These are phyloP conservation scores for Coemansia furcata DNA, from an alignment of 192 early-diverging fungal genomes.

Conservation along the genomic window DNA sequence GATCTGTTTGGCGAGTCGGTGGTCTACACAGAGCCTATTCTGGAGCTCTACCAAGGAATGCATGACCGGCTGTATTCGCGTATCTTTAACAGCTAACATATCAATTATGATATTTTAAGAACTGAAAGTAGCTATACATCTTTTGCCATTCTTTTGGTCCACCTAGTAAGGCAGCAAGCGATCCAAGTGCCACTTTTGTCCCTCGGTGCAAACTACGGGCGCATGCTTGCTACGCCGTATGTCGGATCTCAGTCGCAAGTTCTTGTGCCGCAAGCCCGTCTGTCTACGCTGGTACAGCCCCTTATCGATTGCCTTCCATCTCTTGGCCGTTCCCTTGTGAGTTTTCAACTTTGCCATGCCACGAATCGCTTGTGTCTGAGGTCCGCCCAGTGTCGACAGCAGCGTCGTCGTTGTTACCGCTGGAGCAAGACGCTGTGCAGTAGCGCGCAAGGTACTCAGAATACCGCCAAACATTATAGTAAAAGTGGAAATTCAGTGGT, in stretches of 20 bases:
- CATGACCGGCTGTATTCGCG: conserved; percentile 76
- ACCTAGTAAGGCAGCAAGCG: conserved; percentile 39
- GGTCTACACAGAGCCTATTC: conserved; percentile 63
- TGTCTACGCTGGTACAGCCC: conserved; percentile 45
- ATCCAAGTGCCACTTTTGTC: conserved; percentile 45
- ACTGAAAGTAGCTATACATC: background rate
- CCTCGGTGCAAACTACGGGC: conserved; percentile 40
- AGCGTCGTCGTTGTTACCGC: background rate
- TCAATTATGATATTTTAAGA: background rate
- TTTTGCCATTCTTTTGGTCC: background rate
- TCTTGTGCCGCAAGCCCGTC: conserved; percentile 42
- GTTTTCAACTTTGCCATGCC: conserved; percentile 52
- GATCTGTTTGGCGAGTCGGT: conserved; percentile 43
- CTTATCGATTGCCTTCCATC: conserved; percentile 50
- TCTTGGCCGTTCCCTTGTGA: conserved; percentile 49
- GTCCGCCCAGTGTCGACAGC: conserved; percentile 24
- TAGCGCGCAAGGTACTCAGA: conserved; percentile 17
- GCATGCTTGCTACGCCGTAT: conserved; percentile 45
- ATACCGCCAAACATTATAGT: conserved; percentile 27
- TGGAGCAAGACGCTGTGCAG: conserved; percentile 15
- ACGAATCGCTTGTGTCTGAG: conserved; percentile 45
- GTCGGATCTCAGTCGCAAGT: conserved; percentile 34
- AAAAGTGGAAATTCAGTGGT: too few species aligned
- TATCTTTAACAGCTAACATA: conserved; percentile 71
- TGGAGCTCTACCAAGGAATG: conserved; percentile 75